Evolutionary conservation across 1,139 yeast species (phyloP).

Genomic region (Sugiyamaella xylanicola): DNA sequence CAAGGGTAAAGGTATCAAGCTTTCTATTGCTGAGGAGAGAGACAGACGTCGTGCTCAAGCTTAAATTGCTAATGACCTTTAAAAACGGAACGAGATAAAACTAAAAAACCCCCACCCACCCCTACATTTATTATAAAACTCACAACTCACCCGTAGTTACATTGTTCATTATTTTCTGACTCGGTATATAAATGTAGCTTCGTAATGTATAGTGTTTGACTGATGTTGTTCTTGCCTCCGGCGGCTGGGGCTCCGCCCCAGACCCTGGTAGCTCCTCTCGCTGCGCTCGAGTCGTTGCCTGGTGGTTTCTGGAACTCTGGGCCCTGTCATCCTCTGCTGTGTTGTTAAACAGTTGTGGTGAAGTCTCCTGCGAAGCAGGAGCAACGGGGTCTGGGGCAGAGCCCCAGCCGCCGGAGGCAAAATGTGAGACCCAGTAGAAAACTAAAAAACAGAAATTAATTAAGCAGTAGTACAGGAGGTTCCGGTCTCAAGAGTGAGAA

Average conservation of each 20-base stretch:
- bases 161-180: constrained; percentile 19
- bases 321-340: too few relatives aligned
- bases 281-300: not conserved
- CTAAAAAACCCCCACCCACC: constrained; percentile 10
- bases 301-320: too few relatives aligned
- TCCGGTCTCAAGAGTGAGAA: constrained; percentile 21
- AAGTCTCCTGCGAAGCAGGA: constrained; percentile 9
- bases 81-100: constrained; percentile 9
- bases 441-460: not conserved
- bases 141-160: constrained; percentile 18
- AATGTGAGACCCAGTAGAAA: not conserved
- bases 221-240: not conserved
- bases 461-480: not conserved
- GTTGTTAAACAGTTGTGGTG: too few relatives aligned
- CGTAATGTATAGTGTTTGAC: constrained; percentile 25
- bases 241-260: constrained; percentile 6
- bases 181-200: constrained; percentile 21
- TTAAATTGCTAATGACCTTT: constrained; percentile 33
- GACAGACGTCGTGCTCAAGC: constrained; percentile 69
- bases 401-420: constrained; percentile 18
- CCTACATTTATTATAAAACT: constrained; percentile 13
- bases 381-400: constrained; percentile 12
- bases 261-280: not conserved
- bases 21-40: constrained; percentile 98
- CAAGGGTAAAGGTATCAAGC: constrained; percentile 99